Conservation (phyloP, 495 filamentous ascomycete species). For the Aspergillus mulundensis region DNA sequence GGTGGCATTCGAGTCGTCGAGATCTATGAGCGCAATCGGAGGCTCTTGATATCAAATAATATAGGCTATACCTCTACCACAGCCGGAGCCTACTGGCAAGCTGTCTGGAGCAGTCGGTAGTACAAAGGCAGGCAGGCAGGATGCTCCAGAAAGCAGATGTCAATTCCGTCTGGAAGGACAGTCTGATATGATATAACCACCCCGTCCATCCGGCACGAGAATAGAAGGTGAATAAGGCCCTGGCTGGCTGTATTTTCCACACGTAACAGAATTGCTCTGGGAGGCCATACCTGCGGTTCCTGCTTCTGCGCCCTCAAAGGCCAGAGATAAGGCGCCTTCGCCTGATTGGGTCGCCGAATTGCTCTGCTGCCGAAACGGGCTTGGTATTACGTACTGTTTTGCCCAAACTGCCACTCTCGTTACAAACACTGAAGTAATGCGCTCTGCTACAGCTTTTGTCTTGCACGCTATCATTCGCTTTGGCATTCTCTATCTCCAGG, state of each 20-base stretch:
- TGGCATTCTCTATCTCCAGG: background rate
- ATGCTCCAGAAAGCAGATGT: too few relatives aligned
- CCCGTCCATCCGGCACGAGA: background rate
- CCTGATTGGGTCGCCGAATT: constrained; percentile 23
- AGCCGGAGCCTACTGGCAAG: background rate
- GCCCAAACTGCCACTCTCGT: background rate
- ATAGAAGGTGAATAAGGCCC: background rate
- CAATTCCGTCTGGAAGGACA: background rate
- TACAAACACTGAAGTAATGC: constrained; percentile 13
- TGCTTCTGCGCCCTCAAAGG: constrained; percentile 1
- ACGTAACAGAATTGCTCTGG: constrained; percentile 25
- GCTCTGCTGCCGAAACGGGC: constrained; percentile 12
- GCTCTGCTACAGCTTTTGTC: background rate
- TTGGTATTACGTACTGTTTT: constrained; percentile 29
- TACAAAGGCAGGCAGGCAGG: too few relatives aligned
- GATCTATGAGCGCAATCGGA: constrained; percentile 11
- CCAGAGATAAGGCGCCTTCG: constrained; percentile 19
- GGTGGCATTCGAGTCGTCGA: background rate
- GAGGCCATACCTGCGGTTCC: constrained; percentile 11
- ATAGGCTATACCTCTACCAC: background rate
- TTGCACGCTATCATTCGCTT: background rate
- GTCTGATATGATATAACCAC: background rate
- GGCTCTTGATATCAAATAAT: background rate
- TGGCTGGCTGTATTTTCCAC: constrained; percentile 17
- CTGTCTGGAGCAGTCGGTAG: too few relatives aligned